Base-by-base conservation (phyloP, 2,329 filamentous ascomycete species). In the Botrytis byssoidea region DNA sequence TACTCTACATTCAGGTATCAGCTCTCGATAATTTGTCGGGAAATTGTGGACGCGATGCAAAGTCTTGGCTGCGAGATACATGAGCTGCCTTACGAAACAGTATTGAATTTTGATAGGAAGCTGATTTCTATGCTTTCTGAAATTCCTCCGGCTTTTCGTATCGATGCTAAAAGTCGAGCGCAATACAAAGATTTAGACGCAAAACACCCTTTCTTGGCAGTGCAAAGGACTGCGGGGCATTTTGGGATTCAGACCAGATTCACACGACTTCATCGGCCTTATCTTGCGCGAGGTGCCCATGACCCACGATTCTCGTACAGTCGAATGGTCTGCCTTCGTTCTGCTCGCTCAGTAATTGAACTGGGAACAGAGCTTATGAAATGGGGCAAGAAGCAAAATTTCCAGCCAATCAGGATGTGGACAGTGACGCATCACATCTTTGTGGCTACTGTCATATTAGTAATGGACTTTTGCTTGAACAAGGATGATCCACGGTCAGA, bases 191-290 rank as follows among this genome's bases (percentile, higher is more conserved):
- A 73, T 35, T 48, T 75, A 8, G 64, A 74, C 25, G 48, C 37
- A 7, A 74, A 67, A 61, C 46, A 70, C 22, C 71, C 70, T 9
- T 76, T 77, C 16, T 77, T 81, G 16, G 74, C 78, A 51, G 74
- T 80, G 4, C 83, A 84, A 71, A 77, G 81, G 57, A 81, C 83
- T 51, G 79, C 82, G 55, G 74, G 82, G 22, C 79, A 82, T 66
- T 82, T 80, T 18, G 76, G 83, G 4, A 66, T 82, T 2, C 77
- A 83, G 59, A 78, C 81, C 4, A 80, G 82, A 60, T 79, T 82
- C 44, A 83, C 81, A 71, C 81, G 81, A 64, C 75, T 84, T 12
- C 83, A 84, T 73, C 76, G 83, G 8, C 82, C 83, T 7, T 84
- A 81, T 61, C 76, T 83, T 3, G 78, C 79, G 6, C 80, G 77